A percentile compares a stretch with the other conserved stretches of the same genome.
phyloP scores from a whole-genome alignment of 805 yeast species.

The Zygosaccharomyces siamensis region DNA sequence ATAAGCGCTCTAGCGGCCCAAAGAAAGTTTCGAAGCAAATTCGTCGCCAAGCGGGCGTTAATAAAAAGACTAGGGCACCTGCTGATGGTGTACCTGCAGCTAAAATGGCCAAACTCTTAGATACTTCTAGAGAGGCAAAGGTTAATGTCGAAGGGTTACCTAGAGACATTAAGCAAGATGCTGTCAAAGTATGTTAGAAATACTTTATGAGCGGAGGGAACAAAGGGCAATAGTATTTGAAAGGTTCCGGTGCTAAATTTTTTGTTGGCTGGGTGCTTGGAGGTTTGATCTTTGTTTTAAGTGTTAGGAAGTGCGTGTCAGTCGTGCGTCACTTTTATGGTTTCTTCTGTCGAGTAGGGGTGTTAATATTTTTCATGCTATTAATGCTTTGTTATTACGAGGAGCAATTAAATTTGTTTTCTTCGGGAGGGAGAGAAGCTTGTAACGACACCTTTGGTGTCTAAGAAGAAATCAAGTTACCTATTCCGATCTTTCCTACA shows the following conservation, averaged over 20 bases:
- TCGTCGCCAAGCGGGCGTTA: constrained; percentile 27
- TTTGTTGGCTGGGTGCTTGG: constrained; percentile 1
- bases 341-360: not conserved
- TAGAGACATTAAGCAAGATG: constrained; percentile 76
- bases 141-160: constrained; percentile 84
- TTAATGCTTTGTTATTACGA: constrained; percentile 6
- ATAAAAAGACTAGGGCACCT: constrained; percentile 28
- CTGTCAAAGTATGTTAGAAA: constrained; percentile 72
- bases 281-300: not conserved
- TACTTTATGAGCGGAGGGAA: constrained; percentile 5
- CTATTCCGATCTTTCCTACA: not conserved
- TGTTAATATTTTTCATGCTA: not conserved
- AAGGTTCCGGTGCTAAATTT: not conserved
- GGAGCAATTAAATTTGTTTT: constrained; percentile 34
- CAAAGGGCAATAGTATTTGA: not conserved
- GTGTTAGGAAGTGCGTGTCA: not conserved
- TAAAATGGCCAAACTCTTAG: constrained; percentile 38
- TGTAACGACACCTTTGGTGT: not conserved
- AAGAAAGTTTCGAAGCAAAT: constrained; percentile 34
- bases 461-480: not conserved
- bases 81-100: constrained; percentile 30
- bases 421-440: constrained; percentile 17
- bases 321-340: not conserved
- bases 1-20: constrained; percentile 32
- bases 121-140: constrained; percentile 61